Evolutionary conservation across 257 asterid species (phyloP), one percentile per base, ranked within the genome.

Genomic region (Scutellaria baicalensis): DNA sequence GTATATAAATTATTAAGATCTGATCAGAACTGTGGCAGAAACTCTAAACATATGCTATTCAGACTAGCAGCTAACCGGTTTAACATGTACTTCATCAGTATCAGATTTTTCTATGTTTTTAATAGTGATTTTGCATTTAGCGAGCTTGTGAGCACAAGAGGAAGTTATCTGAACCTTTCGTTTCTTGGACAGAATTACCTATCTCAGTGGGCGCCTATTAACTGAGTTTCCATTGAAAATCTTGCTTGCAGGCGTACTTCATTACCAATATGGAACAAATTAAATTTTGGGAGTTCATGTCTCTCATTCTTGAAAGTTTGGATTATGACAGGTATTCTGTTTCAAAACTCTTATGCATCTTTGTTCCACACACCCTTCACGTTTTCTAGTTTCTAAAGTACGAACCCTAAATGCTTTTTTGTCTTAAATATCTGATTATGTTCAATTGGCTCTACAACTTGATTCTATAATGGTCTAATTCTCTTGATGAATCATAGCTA

Each of bases 201-300:
- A 59, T 38, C 50, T 52, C 66, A 59, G 54, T 49, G 65, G n/a
- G 54, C 43, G 50, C 40, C 55, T 44, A 43, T 57, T 71, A 50
- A 64, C 47, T 72, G 66, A 44, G 78, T 64, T 45, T 62, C 47
- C 59, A 60, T 72, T 74, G 64, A 87, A 49, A 70, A 73, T 71
- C 76, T 12, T 54, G 77, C 68, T 67, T 80, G 90, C 97, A 94
- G 99, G 99, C 97, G 65, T 94, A 84, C 85, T 94, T 94, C 83
- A 80, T 94, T 55, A 94, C 99, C 66, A 94, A 94, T 70, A 75
- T 65, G 81, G 99, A 91, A 80, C 85, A 90, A 59, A 82, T 91
- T 73, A 89, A 94, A 70, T 94, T 94, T 75, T 94, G 99, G 99
- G 97, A 91, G 75, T 87, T 87, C 76, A 75, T 84, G 61, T 81